Percentiles rank a stretch among this genome's conserved stretches.
Evolutionary conservation across 2,329 filamentous ascomycete species (phyloP).

Genomic region (Elsinoe fawcettii): DNA sequence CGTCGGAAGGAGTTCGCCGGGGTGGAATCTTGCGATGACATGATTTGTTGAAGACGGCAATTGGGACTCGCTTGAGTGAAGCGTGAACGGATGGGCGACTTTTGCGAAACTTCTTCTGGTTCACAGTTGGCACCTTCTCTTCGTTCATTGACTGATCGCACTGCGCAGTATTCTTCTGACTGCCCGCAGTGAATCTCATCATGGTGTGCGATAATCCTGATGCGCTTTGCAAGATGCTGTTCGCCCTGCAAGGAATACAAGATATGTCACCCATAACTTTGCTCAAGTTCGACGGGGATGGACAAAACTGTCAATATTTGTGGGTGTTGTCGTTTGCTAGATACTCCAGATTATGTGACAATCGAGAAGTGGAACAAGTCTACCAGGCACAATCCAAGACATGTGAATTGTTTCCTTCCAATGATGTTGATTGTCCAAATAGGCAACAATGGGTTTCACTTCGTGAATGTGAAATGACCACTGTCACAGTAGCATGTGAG

Average conservation of each 20-base stretch:
- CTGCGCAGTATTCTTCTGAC: too few relatives aligned
- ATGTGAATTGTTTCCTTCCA: not conserved
- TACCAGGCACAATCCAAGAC: not conserved
- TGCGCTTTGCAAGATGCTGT: too few relatives aligned
- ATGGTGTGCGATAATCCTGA: too few relatives aligned
- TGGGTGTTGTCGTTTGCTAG: not conserved
- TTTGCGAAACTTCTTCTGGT: slow-evolving; percentile 1
- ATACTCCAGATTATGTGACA: too few relatives aligned
- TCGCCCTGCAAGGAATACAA: too few relatives aligned
- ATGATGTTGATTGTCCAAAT: not conserved
- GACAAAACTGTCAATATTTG: too few relatives aligned
- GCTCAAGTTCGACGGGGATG: too few relatives aligned
- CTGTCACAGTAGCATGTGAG: not conserved
- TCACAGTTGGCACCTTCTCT: not conserved
- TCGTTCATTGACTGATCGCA: too few relatives aligned
- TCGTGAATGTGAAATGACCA: not conserved
- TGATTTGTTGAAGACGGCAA: not conserved
- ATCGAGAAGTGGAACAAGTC: too few relatives aligned
- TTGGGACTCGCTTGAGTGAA: not conserved
- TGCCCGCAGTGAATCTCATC: too few relatives aligned
- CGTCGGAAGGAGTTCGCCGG: not conserved
- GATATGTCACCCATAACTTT: too few relatives aligned
- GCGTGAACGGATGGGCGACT: too few relatives aligned
- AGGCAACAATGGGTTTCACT: not conserved
- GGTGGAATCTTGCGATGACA: not conserved